phyloP scores from a whole-genome alignment of 495 filamentous ascomycete species.

The Apiosordaria backusii region DNA sequence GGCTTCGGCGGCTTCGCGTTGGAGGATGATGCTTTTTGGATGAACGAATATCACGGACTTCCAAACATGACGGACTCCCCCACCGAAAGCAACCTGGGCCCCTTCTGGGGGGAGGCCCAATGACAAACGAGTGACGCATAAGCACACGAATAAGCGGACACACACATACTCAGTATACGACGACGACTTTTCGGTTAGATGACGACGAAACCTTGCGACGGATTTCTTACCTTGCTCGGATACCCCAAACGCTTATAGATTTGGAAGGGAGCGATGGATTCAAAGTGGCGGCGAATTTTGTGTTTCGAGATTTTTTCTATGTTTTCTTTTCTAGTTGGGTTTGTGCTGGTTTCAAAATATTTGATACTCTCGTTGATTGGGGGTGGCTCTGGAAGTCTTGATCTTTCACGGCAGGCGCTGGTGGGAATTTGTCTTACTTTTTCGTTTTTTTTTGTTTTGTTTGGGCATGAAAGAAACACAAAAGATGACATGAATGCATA shows the following conservation, averaged over 20 bases:
- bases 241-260: slow-evolving; percentile 8
- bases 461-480: background rate
- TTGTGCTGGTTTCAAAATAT: slow-evolving; percentile 3
- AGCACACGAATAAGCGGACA: background rate
- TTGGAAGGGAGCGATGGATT: slow-evolving; percentile 1
- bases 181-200: slow-evolving; percentile 5
- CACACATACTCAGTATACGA: background rate
- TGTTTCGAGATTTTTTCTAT: slow-evolving; percentile 3
- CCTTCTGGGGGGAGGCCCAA: slow-evolving; percentile 32
- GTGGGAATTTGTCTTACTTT: too few species aligned
- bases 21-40: slow-evolving; percentile 37
- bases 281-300: slow-evolving; percentile 6
- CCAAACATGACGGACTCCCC: slow-evolving; percentile 32
- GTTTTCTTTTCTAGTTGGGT: slow-evolving; percentile 5
- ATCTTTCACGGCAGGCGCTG: slow-evolving; percentile 12
- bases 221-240: slow-evolving; percentile 15
- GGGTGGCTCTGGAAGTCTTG: slow-evolving; percentile 2
- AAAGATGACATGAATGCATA: background rate
- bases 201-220: slow-evolving; percentile 12
- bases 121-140: slow-evolving; percentile 15
- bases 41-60: slow-evolving; percentile 27
- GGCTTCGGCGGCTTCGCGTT: slow-evolving; percentile 24
- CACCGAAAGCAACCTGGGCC: slow-evolving; percentile 25
- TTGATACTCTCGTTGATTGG: background rate
- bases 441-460: background rate